These are phyloP conservation scores for Coelastrella sp. DNA, from an alignment of 139 green algal genomes.

Conservation along the genomic window DNA sequence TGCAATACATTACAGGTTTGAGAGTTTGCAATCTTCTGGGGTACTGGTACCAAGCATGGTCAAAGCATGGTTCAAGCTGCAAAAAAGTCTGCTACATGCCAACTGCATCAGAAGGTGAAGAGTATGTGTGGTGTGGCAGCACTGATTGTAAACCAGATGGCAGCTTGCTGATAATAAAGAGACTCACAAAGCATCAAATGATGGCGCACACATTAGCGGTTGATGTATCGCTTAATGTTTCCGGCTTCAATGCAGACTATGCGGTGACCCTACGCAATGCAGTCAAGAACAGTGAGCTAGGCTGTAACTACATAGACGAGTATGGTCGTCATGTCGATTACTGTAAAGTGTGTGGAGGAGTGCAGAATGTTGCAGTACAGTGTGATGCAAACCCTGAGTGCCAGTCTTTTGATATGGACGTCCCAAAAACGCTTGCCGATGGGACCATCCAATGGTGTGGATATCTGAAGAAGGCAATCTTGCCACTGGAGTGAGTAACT, in stretches of 20 bases:
- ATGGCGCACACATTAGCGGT: background rate
- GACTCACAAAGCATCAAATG: no score
- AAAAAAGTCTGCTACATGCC: no score
- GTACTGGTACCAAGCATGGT: no score
- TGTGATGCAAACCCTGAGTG: background rate
- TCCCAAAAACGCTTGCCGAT: background rate
- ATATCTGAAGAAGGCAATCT: background rate
- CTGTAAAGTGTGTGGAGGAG: background rate
- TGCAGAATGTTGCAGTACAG: background rate
- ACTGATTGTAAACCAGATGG: no score
- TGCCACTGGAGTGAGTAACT: background rate
- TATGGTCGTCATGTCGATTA: background rate
- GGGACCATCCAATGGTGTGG: background rate
- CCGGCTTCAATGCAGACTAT: background rate
- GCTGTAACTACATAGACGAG: background rate
- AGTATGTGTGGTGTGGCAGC: no score
- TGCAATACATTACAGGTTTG: no score
- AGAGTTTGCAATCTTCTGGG: no score
- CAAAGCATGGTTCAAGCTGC: no score
- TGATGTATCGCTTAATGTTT: background rate
- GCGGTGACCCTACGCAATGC: background rate
- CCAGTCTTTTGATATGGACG: background rate
- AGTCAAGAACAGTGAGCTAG: background rate
- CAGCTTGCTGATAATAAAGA: no score
- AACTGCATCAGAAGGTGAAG: no score